These are phyloP conservation scores for Warburgia ugandensis DNA, from an alignment of 164 flowering plant genomes.

Conservation along the genomic window DNA sequence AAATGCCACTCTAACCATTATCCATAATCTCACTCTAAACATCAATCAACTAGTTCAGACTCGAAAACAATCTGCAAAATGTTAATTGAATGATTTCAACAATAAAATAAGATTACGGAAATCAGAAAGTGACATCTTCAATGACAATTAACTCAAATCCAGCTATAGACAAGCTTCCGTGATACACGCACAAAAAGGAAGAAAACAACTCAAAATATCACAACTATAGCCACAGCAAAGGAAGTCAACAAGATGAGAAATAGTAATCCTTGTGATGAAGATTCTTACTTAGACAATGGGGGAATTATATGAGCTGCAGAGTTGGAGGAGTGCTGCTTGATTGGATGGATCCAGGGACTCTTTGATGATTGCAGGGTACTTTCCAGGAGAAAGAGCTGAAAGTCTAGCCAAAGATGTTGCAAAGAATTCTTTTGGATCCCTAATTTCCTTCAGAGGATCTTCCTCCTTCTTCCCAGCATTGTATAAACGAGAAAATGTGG, in stretches of 20 bases:
- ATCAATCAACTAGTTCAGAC: too few species aligned
- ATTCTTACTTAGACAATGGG: slow-evolving; percentile 38
- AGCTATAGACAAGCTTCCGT: too few species aligned
- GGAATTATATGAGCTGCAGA: slow-evolving; percentile 47
- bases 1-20: too few species aligned
- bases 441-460: slow-evolving; percentile 73
- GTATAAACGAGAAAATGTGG: slow-evolving; percentile 65
- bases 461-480: slow-evolving; percentile 93
- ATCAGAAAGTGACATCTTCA: too few species aligned
- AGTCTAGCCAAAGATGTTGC: slow-evolving; percentile 57
- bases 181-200: too few species aligned
- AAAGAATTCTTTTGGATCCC: slow-evolving; percentile 70
- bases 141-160: too few species aligned
- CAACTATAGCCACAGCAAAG: not conserved
- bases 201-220: too few species aligned
- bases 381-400: slow-evolving; percentile 61
- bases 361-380: slow-evolving; percentile 51
- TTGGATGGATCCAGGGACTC: slow-evolving; percentile 54
- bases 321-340: slow-evolving; percentile 65
- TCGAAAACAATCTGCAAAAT: too few species aligned
- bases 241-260: not conserved
- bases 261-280: not conserved
- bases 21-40: too few species aligned
- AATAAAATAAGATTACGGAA: too few species aligned
- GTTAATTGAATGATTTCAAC: too few species aligned